phyloP scores from a whole-genome alignment of 2,329 filamentous ascomycete species.

The Hypoxylon rubiginosum region DNA sequence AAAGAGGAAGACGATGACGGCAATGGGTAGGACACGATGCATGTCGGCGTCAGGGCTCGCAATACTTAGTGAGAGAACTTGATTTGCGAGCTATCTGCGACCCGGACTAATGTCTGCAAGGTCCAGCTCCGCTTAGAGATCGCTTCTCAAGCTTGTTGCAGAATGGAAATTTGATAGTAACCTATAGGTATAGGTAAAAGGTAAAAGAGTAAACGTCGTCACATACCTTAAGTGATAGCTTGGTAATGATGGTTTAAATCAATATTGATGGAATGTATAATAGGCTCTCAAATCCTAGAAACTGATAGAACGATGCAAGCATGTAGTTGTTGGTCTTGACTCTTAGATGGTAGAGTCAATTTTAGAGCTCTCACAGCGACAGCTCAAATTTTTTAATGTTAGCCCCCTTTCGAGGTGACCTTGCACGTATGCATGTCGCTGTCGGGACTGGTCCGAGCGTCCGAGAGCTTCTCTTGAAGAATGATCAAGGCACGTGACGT shows the following conservation, averaged over 20 bases:
- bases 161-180: constrained; percentile 4
- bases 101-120: neutral
- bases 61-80: neutral
- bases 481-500: no score
- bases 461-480: neutral
- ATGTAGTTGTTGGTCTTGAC: no score
- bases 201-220: constrained; percentile 8
- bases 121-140: constrained; percentile 28
- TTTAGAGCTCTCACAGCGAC: neutral
- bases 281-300: neutral
- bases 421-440: neutral
- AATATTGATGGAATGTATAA: constrained; percentile 4
- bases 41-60: neutral
- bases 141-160: constrained; percentile 4
- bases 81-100: neutral
- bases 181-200: no score
- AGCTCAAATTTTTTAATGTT: neutral
- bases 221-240: constrained; percentile 21
- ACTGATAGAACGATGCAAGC: neutral
- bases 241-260: neutral
- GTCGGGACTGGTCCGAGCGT: constrained; percentile 4
- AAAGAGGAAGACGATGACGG: neutral
- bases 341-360: neutral
- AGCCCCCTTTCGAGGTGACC: neutral
- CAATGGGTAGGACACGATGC: neutral